Evolutionary conservation across 164 flowering plant species (phyloP).

Genomic region (Piper betle): DNA sequence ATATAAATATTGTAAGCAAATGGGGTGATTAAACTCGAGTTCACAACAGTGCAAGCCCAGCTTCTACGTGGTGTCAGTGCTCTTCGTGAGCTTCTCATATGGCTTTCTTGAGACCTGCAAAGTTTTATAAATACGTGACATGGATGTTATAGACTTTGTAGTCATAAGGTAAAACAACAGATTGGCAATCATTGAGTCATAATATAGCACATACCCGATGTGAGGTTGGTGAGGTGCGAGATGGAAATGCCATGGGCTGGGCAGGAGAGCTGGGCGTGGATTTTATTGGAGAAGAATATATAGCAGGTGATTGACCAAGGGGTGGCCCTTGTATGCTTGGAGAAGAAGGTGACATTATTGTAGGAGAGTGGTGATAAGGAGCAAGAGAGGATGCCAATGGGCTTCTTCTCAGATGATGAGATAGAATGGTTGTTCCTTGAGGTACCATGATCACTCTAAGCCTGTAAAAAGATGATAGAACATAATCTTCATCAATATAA

Average conservation of each 20-base stretch:
- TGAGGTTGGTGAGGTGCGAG: not conserved
- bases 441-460: conserved; percentile 20
- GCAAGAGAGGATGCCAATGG: conserved; percentile 29
- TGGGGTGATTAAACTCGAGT: no score
- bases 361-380: not conserved
- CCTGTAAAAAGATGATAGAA: conserved; percentile 8
- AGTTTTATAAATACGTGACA: no score
- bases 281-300: not conserved
- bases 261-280: not conserved
- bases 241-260: not conserved
- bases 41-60: not conserved
- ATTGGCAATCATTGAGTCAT: no score
- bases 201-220: not conserved
- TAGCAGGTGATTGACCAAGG: not conserved
- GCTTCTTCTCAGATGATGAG: conserved; percentile 13
- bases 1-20: no score
- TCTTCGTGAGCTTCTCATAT: not conserved
- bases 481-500: not conserved
- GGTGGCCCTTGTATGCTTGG: not conserved
- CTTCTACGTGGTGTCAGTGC: no score
- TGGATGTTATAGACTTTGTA: no score
- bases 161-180: no score
- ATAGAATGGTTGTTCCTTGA: conserved; percentile 5
- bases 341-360: not conserved
- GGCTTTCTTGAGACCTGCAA: not conserved